These are phyloP conservation scores for Calonectria pseudoturangicola DNA, from an alignment of 2,329 filamentous ascomycete genomes.

Conservation along the genomic window DNA sequence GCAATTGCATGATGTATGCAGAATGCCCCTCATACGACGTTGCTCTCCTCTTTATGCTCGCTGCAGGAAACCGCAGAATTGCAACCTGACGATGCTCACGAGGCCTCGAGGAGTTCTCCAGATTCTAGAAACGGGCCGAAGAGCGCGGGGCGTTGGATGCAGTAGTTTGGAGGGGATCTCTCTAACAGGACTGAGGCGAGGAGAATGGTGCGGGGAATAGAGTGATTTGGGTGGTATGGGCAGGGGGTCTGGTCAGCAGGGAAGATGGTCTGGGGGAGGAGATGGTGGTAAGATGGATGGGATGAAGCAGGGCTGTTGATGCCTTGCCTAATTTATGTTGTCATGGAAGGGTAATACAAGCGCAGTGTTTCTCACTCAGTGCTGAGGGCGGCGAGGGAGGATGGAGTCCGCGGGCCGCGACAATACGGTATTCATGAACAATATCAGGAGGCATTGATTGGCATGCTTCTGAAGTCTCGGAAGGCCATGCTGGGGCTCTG, in stretches of 20 bases:
- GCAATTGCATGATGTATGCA: conserved; percentile 22
- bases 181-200: conserved; percentile 32
- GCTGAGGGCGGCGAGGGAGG: neutral
- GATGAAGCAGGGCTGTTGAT: neutral
- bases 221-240: conserved; percentile 19
- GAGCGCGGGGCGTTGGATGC: conserved; percentile 44
- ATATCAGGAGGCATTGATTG: conserved; percentile 2
- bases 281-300: conserved; percentile 43
- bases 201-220: conserved; percentile 35
- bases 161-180: conserved; percentile 30
- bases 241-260: conserved; percentile 15
- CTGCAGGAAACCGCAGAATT: conserved; percentile 32
- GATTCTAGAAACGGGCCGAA: conserved; percentile 50
- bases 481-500: too few relatives aligned
- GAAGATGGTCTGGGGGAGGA: conserved; percentile 35
- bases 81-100: conserved; percentile 41
- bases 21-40: conserved; percentile 39
- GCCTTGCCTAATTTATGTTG: conserved; percentile 25
- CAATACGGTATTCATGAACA: neutral
- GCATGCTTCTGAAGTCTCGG: neutral
- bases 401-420: conserved; percentile 13
- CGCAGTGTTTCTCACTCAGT: neutral
- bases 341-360: conserved; percentile 18
- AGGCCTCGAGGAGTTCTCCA: conserved; percentile 34
- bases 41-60: conserved; percentile 29